Conservation (phyloP, 192 early-diverging fungal species). For the Dissophora globulifera region DNA sequence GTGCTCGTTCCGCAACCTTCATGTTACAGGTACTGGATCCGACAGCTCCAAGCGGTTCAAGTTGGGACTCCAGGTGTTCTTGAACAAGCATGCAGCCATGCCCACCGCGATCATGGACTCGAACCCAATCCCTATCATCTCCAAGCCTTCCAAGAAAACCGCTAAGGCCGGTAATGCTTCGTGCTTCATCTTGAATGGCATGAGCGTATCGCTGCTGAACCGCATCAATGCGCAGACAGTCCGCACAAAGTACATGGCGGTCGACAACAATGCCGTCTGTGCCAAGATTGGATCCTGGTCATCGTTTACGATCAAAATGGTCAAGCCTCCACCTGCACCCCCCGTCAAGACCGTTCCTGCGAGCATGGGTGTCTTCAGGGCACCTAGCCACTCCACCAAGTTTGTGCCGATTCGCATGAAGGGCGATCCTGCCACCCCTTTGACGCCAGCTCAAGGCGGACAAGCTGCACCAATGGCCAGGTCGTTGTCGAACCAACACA, state of each 20-base stretch:
- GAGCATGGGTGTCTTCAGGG: constrained; percentile 34
- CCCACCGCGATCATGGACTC: constrained; percentile 77
- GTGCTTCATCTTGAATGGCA: constrained; percentile 80
- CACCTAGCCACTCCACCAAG: constrained; percentile 40
- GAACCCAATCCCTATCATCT: constrained; percentile 84
- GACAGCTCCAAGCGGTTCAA: constrained; percentile 84
- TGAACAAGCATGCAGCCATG: constrained; percentile 51
- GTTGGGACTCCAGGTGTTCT: constrained; percentile 70
- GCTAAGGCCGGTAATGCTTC: constrained; percentile 83
- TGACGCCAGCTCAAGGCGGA: not conserved
- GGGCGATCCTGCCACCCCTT: constrained; percentile 15
- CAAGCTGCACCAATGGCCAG: constrained; percentile 19
- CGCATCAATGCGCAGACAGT: constrained; percentile 93
- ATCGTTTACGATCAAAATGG: constrained; percentile 66
- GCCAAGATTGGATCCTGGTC: constrained; percentile 73
- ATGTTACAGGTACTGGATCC: constrained; percentile 75
- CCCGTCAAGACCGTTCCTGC: constrained; percentile 34
- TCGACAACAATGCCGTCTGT: constrained; percentile 67
- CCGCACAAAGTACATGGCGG: constrained; percentile 84
- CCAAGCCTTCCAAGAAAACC: constrained; percentile 94
- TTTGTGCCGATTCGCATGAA: constrained; percentile 56
- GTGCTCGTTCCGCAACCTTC: constrained; percentile 79
- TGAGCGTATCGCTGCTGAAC: constrained; percentile 86
- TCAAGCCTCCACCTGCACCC: constrained; percentile 43
- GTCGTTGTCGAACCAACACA: constrained; percentile 7